These are phyloP conservation scores for Syzygium aqueum DNA, from an alignment of 345 rosid genomes.

Conservation along the genomic window DNA sequence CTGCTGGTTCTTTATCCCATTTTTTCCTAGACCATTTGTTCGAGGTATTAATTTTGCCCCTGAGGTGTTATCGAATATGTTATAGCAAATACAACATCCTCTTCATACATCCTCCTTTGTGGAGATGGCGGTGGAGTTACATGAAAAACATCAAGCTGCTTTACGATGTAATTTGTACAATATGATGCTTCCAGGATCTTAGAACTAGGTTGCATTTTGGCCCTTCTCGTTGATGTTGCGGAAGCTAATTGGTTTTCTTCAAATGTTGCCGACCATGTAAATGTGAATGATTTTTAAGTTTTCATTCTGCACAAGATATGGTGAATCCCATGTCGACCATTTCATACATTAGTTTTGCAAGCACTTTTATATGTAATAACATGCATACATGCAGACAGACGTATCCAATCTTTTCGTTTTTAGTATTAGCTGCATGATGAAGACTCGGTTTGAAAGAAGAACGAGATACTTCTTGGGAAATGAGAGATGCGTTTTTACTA, in stretches of 20 bases:
- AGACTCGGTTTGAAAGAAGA: not conserved
- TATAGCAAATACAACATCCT: not conserved
- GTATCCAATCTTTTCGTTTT: not conserved
- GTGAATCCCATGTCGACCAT: not conserved
- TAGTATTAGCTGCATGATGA: not conserved
- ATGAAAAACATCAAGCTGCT: not conserved
- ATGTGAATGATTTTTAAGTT: not conserved
- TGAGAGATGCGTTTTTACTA: not conserved
- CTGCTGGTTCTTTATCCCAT: constrained; percentile 60
- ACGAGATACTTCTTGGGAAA: not conserved
- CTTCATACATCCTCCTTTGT: not conserved
- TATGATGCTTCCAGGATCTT: not conserved
- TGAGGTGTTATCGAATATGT: not conserved
- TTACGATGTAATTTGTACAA: not conserved
- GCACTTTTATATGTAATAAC: not conserved
- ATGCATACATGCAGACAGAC: not conserved
- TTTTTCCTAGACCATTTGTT: constrained; percentile 66
- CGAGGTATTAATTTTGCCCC: constrained; percentile 26
- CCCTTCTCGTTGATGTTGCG: not conserved
- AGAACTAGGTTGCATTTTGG: not conserved
- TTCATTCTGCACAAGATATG: not conserved
- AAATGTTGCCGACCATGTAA: not conserved
- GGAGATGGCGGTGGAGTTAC: not conserved
- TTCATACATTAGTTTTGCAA: not conserved
- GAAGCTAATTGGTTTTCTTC: not conserved